phyloP scores from a whole-genome alignment of 371 early-diverging fungal genomes.

The Mycotypha africana region DNA sequence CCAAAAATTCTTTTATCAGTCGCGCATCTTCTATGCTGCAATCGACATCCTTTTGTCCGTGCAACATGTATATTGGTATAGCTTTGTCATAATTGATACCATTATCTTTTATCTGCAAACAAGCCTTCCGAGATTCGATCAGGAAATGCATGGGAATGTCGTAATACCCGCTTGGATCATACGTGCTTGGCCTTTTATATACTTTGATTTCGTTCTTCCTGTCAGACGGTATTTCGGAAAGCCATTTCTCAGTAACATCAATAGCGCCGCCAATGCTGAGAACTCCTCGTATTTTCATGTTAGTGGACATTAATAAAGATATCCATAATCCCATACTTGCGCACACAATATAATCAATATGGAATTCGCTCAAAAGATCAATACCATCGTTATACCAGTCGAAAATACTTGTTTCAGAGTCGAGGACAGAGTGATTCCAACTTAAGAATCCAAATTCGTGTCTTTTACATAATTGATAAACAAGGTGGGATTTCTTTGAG shows the following conservation, averaged over 20 bases:
- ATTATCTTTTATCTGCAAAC: background rate
- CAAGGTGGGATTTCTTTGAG: conserved; percentile 23
- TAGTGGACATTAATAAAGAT: conserved; percentile 15
- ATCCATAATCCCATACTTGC: conserved; percentile 44
- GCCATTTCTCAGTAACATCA: conserved; percentile 36
- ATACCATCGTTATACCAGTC: conserved; percentile 23
- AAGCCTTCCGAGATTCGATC: conserved; percentile 18
- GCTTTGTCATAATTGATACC: conserved; percentile 5
- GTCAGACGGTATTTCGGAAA: conserved; percentile 22
- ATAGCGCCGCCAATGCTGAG: conserved; percentile 34
- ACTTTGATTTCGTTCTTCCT: conserved; percentile 5
- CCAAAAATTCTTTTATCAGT: conserved; percentile 5
- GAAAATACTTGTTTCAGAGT: conserved; percentile 13
- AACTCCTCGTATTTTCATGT: conserved; percentile 13
- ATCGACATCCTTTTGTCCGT: conserved; percentile 29
- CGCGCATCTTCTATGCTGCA: conserved; percentile 11
- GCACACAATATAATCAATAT: conserved; percentile 15
- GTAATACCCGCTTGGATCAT: conserved; percentile 30
- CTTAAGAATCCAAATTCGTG: conserved; percentile 22
- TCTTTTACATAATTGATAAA: conserved; percentile 10
- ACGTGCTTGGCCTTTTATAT: conserved; percentile 31
- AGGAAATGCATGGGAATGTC: conserved; percentile 25
- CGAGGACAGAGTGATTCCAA: conserved; percentile 33
- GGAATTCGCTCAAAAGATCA: conserved; percentile 1
- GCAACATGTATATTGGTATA: conserved; percentile 23